Percentiles rank a stretch among this genome's conserved stretches.
Evolutionary conservation across 352 stramenopile genomes (phyloP).

Genomic region (Stramenopiles sp.): DNA sequence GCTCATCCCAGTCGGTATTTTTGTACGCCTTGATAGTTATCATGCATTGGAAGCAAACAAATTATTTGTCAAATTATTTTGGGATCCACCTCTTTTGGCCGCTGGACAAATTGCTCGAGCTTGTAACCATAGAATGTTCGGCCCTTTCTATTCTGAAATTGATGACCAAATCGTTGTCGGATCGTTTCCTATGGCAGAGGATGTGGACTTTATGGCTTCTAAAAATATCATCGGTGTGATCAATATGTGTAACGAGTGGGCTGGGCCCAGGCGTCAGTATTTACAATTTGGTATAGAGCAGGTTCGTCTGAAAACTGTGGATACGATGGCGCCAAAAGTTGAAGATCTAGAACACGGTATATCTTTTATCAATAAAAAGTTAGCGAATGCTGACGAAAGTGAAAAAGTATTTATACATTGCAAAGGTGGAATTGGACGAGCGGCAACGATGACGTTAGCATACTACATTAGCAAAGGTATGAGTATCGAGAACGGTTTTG

Average conservation of each 20-base stretch:
- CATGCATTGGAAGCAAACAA: too few species aligned
- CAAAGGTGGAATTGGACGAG: slow-evolving; percentile 20
- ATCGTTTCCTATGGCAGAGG: slow-evolving; percentile 16
- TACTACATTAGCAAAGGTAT: slow-evolving; percentile 17
- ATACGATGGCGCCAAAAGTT: slow-evolving; percentile 14
- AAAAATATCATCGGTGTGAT: slow-evolving; percentile 20
- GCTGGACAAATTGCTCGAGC: slow-evolving; percentile 10
- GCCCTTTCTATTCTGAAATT: slow-evolving; percentile 15
- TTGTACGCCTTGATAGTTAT: too few species aligned
- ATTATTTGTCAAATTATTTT: too few species aligned
- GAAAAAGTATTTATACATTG: slow-evolving; percentile 18
- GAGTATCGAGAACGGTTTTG: slow-evolving; percentile 2
- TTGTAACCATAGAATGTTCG: slow-evolving; percentile 12
- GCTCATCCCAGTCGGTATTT: too few species aligned
- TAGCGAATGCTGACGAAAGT: background rate
- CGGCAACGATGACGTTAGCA: slow-evolving; percentile 15
- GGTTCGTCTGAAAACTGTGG: slow-evolving; percentile 12
- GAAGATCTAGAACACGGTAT: slow-evolving; percentile 10
- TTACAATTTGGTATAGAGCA: slow-evolving; percentile 15
- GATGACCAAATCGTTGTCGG: slow-evolving; percentile 20
- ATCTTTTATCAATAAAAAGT: slow-evolving; percentile 9
- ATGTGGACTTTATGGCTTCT: slow-evolving; percentile 11
- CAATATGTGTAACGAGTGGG: slow-evolving; percentile 21
- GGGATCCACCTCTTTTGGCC: background rate
- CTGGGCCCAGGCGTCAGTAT: slow-evolving; percentile 13